Conservation (phyloP, 202 grass and related monocot genomes). For the Setaria italica region DNA sequence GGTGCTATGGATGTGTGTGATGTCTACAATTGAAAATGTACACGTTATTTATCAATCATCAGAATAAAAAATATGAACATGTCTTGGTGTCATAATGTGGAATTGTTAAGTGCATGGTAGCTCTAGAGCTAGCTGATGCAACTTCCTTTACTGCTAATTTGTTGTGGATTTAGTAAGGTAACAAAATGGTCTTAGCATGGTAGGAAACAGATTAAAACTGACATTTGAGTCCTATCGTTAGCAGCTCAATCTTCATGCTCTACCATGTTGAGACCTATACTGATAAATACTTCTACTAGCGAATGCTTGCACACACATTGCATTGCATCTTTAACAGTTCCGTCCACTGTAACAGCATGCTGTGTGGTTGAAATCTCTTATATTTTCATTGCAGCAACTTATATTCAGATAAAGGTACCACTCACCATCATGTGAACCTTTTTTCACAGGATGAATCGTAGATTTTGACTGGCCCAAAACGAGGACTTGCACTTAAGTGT, state of each 20-base stretch:
- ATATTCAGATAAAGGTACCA: neutral
- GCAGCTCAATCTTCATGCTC: neutral
- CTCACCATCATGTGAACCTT: neutral
- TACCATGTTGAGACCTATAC: neutral
- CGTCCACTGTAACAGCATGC: neutral
- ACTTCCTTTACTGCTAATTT: neutral
- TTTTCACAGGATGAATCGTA: neutral
- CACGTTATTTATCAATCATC: neutral
- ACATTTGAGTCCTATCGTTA: neutral
- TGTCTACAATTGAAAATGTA: neutral
- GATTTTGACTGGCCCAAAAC: neutral
- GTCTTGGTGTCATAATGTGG: neutral
- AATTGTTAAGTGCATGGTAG: neutral
- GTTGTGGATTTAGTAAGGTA: neutral
- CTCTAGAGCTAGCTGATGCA: neutral
- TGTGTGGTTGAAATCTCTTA: neutral
- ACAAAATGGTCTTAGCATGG: neutral
- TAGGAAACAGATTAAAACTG: neutral
- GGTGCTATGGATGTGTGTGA: too few relatives aligned
- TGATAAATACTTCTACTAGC: neutral
- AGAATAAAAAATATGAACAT: neutral
- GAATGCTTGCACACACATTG: neutral
- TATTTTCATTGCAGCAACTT: conserved; percentile 1
- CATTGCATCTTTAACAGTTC: neutral
- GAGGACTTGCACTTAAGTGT: neutral